A percentile compares a stretch with the other conserved stretches of the same genome.
These are phyloP conservation scores for Ophioceras dolichostomum DNA, from an alignment of 2,329 filamentous ascomycete species.

Conservation along the genomic window DNA sequence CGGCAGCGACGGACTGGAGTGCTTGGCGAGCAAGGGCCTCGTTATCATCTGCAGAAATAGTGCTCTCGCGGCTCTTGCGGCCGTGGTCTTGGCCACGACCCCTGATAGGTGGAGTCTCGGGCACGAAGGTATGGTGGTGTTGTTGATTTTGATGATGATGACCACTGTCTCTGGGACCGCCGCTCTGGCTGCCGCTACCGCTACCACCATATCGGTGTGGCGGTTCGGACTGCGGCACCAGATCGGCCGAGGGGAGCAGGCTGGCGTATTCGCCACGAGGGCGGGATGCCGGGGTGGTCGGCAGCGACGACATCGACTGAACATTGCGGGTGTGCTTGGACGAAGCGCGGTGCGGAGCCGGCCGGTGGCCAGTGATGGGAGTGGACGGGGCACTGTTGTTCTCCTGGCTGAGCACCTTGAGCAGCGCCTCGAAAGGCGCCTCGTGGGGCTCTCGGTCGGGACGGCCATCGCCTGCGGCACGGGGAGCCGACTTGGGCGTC, in stretches of 20 bases:
- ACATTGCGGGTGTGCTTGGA: conserved; percentile 60
- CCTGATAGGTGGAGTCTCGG: too few species aligned
- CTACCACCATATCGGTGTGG: conserved; percentile 25
- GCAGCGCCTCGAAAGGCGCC: conserved; percentile 62
- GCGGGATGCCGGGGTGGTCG: conserved; percentile 57
- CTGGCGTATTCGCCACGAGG: conserved; percentile 33
- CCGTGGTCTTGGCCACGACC: conserved; percentile 14
- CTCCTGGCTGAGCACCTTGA: conserved; percentile 71
- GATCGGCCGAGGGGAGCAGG: conserved; percentile 49
- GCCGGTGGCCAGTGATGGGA: conserved; percentile 37
- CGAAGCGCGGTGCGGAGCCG: conserved; percentile 32
- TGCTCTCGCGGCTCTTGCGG: conserved; percentile 70
- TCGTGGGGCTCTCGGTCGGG: conserved; percentile 39
- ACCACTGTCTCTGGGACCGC: conserved; percentile 24
- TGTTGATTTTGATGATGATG: conserved; percentile 6
- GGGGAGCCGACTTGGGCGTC: conserved; percentile 28
- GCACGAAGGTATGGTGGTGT: conserved; percentile 10
- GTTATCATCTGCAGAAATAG: conserved; percentile 54
- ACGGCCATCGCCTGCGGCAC: conserved; percentile 14
- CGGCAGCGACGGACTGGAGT: conserved; percentile 34
- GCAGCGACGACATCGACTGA: conserved; percentile 76
- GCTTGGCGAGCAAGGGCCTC: conserved; percentile 40
- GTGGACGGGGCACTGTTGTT: conserved; percentile 65
- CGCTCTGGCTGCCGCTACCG: conserved; percentile 4
- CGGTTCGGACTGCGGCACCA: conserved; percentile 49